phyloP scores from a whole-genome alignment of 495 filamentous ascomycete genomes.

The Tetracladium marchalianum region DNA sequence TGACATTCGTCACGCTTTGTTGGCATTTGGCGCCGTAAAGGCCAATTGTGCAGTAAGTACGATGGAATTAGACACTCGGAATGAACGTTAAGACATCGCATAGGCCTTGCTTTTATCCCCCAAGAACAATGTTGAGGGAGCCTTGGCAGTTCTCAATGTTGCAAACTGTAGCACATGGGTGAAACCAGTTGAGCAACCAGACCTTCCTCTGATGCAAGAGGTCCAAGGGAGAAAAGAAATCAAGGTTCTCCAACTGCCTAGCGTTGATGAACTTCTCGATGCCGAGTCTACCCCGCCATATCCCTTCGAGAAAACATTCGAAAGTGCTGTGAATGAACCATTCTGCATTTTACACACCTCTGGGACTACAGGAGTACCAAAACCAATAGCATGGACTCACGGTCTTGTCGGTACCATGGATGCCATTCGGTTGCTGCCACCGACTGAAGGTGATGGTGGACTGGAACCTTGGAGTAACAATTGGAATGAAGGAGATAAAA shows the following conservation, averaged over 20 bases:
- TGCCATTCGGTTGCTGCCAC: conserved; percentile 16
- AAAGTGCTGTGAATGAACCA: conserved; percentile 26
- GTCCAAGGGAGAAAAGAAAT: conserved; percentile 7
- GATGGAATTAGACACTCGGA: not conserved
- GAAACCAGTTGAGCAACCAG: not conserved
- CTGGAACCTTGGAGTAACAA: conserved; percentile 14
- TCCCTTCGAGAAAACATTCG: conserved; percentile 17
- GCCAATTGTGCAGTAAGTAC: conserved; percentile 19
- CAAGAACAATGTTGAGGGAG: conserved; percentile 34
- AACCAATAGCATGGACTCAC: conserved; percentile 27
- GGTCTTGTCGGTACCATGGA: conserved; percentile 16
- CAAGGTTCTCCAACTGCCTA: conserved; percentile 10
- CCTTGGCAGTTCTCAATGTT: conserved; percentile 32
- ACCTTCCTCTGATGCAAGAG: not conserved
- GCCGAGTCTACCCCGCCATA: conserved; percentile 1
- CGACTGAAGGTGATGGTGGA: conserved; percentile 15
- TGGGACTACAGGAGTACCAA: conserved; percentile 49
- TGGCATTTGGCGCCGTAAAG: conserved; percentile 21
- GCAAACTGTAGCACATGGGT: conserved; percentile 26
- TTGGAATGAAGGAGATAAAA: conserved; percentile 17
- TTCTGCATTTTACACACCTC: conserved; percentile 47
- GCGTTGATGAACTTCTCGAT: conserved; percentile 13
- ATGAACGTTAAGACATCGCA: not conserved
- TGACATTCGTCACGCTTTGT: conserved; percentile 14
- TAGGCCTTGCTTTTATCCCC: conserved; percentile 28